phyloP scores from a whole-genome alignment of 495 filamentous ascomycete species.

The Xylaria longipes region DNA sequence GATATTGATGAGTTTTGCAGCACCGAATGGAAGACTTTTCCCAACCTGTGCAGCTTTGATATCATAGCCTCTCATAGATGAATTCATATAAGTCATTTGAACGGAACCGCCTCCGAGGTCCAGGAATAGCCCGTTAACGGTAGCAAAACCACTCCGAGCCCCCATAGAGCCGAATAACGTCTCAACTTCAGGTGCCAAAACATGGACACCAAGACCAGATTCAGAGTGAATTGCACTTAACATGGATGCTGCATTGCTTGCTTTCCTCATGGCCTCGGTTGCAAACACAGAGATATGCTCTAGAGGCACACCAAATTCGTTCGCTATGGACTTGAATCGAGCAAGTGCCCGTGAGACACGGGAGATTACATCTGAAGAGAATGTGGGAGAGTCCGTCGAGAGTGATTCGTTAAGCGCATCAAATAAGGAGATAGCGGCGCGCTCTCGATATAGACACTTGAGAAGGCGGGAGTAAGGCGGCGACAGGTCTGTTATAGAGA shows the following conservation, averaged over 20 bases:
- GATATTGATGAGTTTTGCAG: conserved; percentile 75
- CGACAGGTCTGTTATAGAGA: conserved; percentile 83
- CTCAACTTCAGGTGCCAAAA: conserved; percentile 81
- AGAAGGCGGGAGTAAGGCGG: conserved; percentile 73
- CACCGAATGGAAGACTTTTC: conserved; percentile 79
- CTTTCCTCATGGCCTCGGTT: conserved; percentile 87
- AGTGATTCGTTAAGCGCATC: conserved; percentile 69
- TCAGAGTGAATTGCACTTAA: conserved; percentile 63
- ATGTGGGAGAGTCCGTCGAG: conserved; percentile 56
- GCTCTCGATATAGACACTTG: conserved; percentile 77
- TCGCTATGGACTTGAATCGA: conserved; percentile 77
- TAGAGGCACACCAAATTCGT: conserved; percentile 68
- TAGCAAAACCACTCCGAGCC: conserved; percentile 74
- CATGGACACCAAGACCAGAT: conserved; percentile 70
- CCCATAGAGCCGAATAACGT: conserved; percentile 84
- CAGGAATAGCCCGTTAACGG: conserved; percentile 72
- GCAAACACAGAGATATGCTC: conserved; percentile 75
- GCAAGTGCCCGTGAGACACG: conserved; percentile 67
- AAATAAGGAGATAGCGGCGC: conserved; percentile 85
- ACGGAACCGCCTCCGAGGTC: conserved; percentile 91
- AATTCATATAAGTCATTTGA: conserved; percentile 85
- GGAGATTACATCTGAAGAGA: conserved; percentile 67
- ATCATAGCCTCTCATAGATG: conserved; percentile 52
- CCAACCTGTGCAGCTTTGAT: conserved; percentile 54
- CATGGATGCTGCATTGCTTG: conserved; percentile 74